Base-by-base conservation (phyloP, 345 rosid genomes). In the Gynandropsis gynandra region DNA sequence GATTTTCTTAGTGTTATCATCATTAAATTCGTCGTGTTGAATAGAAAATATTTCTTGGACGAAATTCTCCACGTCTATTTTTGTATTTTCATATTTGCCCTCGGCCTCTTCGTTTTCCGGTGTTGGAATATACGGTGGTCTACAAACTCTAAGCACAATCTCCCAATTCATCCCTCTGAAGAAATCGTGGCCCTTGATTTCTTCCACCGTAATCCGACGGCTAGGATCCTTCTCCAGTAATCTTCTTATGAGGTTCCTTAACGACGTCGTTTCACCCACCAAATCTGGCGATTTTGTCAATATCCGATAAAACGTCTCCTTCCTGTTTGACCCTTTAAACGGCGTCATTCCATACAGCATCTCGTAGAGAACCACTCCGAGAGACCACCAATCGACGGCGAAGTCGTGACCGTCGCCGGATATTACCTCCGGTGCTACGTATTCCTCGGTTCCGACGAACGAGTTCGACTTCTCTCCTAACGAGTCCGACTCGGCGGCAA, bases 391-490 rank as follows among this genome's bases (percentile, higher is more conserved):
- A 62, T 88, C 97, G 0, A 80, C 90, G 9, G 80, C 78, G 48
- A 77, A 88, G 29, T 80, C 95, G 58, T 88, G 97, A 21, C 96
- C 93, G 1, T 51, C 29, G 8, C 87, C 94, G 33, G 60, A 51
- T 48, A 87, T 73, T 20, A 87, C 67, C 65, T 87, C 96, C 44
- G 93, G 96, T 29, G 96, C 80, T 29, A 87, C 93, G 70, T 87
- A 87, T 62, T 83, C 96, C 52, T 87, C 96, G 2, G 96, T 87
- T 43, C 93, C 96, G 0, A 87, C 96, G 47, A 87, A 83, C 5
- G 96, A 87, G 52, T 87, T 87, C 1, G 80, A 79, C 57, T 79
- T 83, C 63, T 54, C 79, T 2, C 47, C n/a, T 0, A 73, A 24
- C 17, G 46, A 58, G 44, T 61, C 67, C 5, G 69, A 42, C 43